Evolutionary conservation across 768 basidiomycete species (phyloP), one percentile per base, ranked within the genome.

Genomic region (Pulveroboletus sp.): DNA sequence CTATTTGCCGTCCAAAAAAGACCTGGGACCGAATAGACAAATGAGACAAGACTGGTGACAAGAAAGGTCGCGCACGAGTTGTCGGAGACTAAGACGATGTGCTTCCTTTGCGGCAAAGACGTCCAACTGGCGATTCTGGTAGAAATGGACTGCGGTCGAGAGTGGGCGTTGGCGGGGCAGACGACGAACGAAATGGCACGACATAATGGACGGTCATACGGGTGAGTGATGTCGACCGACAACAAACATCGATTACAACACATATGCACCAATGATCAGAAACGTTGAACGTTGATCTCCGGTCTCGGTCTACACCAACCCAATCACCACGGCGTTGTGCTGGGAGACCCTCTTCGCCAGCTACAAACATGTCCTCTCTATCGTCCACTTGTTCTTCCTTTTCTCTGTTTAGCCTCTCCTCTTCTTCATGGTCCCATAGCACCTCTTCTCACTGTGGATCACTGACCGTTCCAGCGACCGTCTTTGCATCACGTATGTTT

Each of bases 1-100:
- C 84, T 80, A 92, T 90, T 38, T 80, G 80, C 29, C 88, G 82
- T n/a, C 90, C 90, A 60, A 84, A 92, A 66, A 88, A 93, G 14
- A 90, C 82, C 90, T 93, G 17, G 10, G 33, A 45, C 27, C 39
- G 53, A 24, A 19, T 23, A 35, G 8, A 48, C 52, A 41, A 57
- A 40, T 36, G n/a, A 11, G 37, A n/a, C 23, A 0, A 32, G 25
- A 45, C 6, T 27, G 21, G 25, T 0, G 16, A 38, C 2, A 40
- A 48, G 47, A 43, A 47, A 46, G 17, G 49, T 13, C 14, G 58
- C 72, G 48, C 70, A 92, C 90, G 58, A 93, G 78, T 61, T 93
- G 90, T 53, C 90, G 75, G 32, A 93, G 72, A 10, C 87, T 87
- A 57, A 93, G 69, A 49, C 82, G 72, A 50, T 86, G 80, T 0